Conservation (phyloP, 1,284 basidiomycete species). For the Microbotryomycetes sp. region DNA sequence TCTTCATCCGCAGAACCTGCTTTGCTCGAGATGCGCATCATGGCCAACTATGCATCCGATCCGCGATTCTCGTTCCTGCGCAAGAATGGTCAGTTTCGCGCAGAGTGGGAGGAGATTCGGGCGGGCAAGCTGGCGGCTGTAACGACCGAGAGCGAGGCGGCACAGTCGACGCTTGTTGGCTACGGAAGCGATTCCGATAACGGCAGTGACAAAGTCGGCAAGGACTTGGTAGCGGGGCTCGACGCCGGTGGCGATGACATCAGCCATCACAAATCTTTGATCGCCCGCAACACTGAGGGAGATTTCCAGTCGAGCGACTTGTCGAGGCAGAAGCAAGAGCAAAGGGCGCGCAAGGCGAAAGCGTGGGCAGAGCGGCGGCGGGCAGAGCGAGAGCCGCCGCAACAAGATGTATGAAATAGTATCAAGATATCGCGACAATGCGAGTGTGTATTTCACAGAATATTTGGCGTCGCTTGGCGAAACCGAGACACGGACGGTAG, state of each 20-base stretch:
- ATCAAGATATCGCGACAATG: no score
- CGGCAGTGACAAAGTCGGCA: not conserved
- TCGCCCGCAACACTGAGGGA: no score
- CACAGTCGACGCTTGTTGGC: slow-evolving; percentile 2
- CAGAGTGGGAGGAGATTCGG: slow-evolving; percentile 13
- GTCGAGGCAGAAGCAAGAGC: not conserved
- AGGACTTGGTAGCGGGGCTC: no score
- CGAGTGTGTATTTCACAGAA: no score
- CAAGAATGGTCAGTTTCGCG: slow-evolving; percentile 11
- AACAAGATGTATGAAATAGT: no score
- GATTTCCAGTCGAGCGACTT: no score
- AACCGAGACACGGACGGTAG: no score
- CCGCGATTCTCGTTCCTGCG: slow-evolving; percentile 17
- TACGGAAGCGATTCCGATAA: slow-evolving; percentile 19
- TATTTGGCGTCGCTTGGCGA: no score
- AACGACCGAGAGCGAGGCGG: not conserved
- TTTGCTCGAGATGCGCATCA: slow-evolving; percentile 27
- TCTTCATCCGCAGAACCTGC: slow-evolving; percentile 13
- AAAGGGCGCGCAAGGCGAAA: not conserved
- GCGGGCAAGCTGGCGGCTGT: not conserved
- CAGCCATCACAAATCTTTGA: no score
- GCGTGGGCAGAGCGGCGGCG: not conserved
- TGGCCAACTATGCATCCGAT: slow-evolving; percentile 26
- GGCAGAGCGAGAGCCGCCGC: not conserved
- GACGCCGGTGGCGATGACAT: no score